A percentile compares a stretch with the other conserved stretches of the same genome.
Evolutionary conservation across 2,329 filamentous ascomycete genomes (phyloP).

Genomic region (Neocatenulostroma microsporum): DNA sequence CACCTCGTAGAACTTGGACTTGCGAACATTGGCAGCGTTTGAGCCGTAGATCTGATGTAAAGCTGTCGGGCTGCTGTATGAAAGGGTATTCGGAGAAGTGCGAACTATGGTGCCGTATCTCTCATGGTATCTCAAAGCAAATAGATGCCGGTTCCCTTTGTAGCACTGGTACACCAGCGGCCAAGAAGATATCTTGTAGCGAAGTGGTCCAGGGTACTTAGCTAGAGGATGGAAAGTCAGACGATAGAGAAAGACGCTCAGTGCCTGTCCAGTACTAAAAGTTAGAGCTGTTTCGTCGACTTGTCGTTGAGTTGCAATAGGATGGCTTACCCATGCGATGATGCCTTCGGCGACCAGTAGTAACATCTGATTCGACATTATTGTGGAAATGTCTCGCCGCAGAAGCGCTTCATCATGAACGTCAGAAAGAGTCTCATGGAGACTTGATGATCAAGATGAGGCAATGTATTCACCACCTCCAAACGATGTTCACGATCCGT

Average conservation of each 20-base stretch:
- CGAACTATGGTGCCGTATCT: slow-evolving; percentile 66
- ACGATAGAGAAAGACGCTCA: no score
- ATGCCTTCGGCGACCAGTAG: no score
- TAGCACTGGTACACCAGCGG: slow-evolving; percentile 23
- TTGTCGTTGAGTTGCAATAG: no score
- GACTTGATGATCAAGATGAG: no score
- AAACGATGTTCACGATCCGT: no score
- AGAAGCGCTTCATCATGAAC: no score
- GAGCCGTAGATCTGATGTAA: slow-evolving; percentile 48
- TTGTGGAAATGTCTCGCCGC: no score
- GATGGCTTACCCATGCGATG: no score
- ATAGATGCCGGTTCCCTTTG: slow-evolving; percentile 22
- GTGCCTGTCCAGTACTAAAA: slow-evolving; percentile 16
- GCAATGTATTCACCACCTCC: no score
- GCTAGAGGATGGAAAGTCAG: slow-evolving; percentile 40
- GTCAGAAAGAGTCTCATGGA: no score
- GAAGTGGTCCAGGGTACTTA: slow-evolving; percentile 36
- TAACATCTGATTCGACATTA: no score
- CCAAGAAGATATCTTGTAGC: slow-evolving; percentile 24
- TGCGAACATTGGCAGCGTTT: slow-evolving; percentile 42
- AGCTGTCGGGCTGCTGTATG: slow-evolving; percentile 64
- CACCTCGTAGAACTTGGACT: slow-evolving; percentile 43
- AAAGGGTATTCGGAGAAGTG: slow-evolving; percentile 68
- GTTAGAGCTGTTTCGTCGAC: no score
- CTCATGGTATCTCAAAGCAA: slow-evolving; percentile 52